A percentile compares a stretch with the other conserved stretches of the same genome.
Conservation (phyloP, 768 basidiomycete species). For the Cubamyces sp. region DNA sequence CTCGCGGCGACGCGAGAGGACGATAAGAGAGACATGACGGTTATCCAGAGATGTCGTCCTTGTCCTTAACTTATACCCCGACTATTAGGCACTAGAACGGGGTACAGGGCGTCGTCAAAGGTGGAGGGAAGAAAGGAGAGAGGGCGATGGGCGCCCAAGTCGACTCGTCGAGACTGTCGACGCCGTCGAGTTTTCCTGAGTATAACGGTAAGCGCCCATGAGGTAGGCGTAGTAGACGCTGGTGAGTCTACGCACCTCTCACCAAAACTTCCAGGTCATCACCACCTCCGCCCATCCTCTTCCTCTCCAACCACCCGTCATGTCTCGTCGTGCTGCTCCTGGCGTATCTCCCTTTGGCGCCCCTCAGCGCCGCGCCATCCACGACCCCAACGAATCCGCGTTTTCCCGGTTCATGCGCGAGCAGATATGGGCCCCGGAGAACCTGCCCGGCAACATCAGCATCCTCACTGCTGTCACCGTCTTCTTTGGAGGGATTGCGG, state of each 20-base stretch:
- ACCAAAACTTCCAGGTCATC: conserved; percentile 11
- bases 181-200: not conserved
- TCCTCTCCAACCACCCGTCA: conserved; percentile 32
- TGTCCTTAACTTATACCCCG: not conserved
- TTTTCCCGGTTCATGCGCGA: conserved; percentile 60
- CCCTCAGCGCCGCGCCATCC: conserved; percentile 43
- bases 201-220: not conserved
- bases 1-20: conserved; percentile 19
- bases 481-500: conserved; percentile 72
- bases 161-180: no score
- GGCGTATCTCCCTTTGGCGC: conserved; percentile 55
- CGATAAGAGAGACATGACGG: conserved; percentile 23
- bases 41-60: not conserved
- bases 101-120: no score
- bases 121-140: no score
- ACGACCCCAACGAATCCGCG: conserved; percentile 64
- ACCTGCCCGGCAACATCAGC: conserved; percentile 73
- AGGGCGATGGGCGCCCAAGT: no score
- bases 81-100: no score
- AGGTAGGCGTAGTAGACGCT: not conserved
- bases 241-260: not conserved
- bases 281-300: not conserved
- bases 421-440: conserved; percentile 74
- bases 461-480: conserved; percentile 65
- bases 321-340: conserved; percentile 73